These are phyloP conservation scores for Chlamydomonas sp. DNA, from an alignment of 139 green algal species.

Conservation along the genomic window DNA sequence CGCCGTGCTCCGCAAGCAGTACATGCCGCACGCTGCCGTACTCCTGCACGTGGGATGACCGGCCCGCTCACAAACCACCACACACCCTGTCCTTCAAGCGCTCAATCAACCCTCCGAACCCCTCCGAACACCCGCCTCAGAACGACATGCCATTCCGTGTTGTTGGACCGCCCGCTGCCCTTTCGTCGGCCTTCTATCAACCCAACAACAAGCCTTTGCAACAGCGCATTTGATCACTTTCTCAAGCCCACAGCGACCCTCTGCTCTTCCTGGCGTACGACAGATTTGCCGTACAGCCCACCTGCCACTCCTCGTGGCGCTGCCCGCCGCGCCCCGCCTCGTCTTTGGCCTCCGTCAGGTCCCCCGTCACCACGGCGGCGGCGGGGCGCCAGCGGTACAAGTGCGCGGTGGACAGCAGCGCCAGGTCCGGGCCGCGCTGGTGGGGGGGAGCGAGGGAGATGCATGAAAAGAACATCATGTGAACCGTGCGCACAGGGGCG, in stretches of 20 bases:
- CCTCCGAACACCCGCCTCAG: too few species aligned
- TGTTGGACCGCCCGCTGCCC: too few species aligned
- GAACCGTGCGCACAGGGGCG: too few species aligned
- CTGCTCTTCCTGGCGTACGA: too few species aligned
- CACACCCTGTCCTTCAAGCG: too few species aligned
- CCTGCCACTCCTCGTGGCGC: constrained; percentile 24
- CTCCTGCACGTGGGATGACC: neutral
- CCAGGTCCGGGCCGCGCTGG: neutral
- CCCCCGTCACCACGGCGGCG: constrained; percentile 10
- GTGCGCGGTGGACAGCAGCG: neutral
- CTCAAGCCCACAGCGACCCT: too few species aligned
- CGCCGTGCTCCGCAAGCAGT: neutral
- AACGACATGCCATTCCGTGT: too few species aligned
- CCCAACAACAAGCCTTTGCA: too few species aligned
- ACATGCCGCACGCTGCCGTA: neutral
- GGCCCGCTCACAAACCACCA: too few species aligned
- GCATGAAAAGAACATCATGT: neutral
- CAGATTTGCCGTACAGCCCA: neutral
- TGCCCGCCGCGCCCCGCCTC: neutral
- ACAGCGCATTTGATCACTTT: too few species aligned
- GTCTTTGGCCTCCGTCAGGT: constrained; percentile 37
- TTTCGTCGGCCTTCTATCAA: too few species aligned
- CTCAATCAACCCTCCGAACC: too few species aligned
- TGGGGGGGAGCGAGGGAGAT: neutral
- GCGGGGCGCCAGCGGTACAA: constrained; percentile 6